Base-by-base conservation (phyloP, 805 yeast species). In the Schwanniomyces yamadae region DNA sequence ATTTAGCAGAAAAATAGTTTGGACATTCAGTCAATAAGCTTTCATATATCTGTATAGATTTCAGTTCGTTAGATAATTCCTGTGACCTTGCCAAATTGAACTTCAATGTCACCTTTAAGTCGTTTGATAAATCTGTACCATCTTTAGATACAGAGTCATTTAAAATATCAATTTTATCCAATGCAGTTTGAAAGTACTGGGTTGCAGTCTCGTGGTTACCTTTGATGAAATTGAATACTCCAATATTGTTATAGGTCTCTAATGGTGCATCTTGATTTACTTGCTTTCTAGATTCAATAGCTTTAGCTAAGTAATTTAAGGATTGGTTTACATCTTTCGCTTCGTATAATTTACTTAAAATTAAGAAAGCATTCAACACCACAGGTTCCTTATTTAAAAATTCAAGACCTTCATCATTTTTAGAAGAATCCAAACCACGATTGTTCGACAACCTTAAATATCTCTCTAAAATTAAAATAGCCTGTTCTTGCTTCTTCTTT, bases 41-140 rank as follows among this genome's bases (percentile, higher is more conserved):
- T 18, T 74, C 59, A 59, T 93, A 93, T 20, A 66, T 53, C 15
- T 54, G 37, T 36, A 63, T 34, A 50, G 82, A 42, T 41, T 69
- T 63, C 6, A 68, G 62, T 33, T 58, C 41, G 23, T 66, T 54
- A 4, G 54, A 39, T n/a, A 61, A 63, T 52, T 87, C 95, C 13
- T 67, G 60, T 2, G 84, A 64, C 55, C 99, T 77, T 0, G 96
- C 96, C 49, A 80, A 63, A 54, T 93, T 93, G 64, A 74, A 93
- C 1, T 48, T 47, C 23, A 67, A 44, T 3, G 71, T 48, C 10
- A 64, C 46, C 21, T 46, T 45, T 35, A 66, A 46, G 44, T 66
- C 71, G 6, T 41, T 37, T 5, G 38, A 44, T 28, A 66, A 45
- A 20, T 59, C 58, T 24, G 48, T 49, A 64, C 61, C 43, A 78